Base-by-base conservation (phyloP, 371 early-diverging fungal species). In the Mucor plumbeus region DNA sequence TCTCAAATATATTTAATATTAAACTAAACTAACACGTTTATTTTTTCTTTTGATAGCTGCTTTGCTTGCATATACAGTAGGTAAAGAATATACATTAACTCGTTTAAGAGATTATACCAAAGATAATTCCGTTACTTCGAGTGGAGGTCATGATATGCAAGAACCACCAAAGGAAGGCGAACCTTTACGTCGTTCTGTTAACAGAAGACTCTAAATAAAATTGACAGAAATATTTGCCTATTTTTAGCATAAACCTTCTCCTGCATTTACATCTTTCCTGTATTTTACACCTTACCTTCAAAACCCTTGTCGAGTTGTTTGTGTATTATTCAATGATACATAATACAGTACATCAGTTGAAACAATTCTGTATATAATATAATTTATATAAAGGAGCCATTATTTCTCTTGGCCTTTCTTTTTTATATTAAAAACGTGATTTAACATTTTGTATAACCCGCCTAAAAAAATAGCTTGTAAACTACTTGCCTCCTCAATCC, bases 41-140 rank as follows among this genome's bases (percentile, higher is more conserved):
- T 17, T 11, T 15, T 17, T 50, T 7, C 9, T 15, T n/a, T 26
- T 26, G 26, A 47, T 50, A 75, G 75, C 65, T 65, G 72, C 75
- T 26, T 55, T 75, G 15, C 50, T 57, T 9, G 65, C 69, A 19
- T 75, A 68, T 31, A 47, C 53, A 0, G 2, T 71, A 9, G 61
- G 69, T 26, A 75, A 75, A 40, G 63, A 66, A 31, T 75, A 71
- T 17, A 75, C 75, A 33, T 53, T 71, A 35, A 60, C 43, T 6
- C 61, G 61, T 14, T 60, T 75, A n/a, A 64, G 21, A 17, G 50
- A 64, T 33, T 75, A 75, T 19, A 71, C 72, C n/a, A 39, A 65
- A 41, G 61, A 69, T 1, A 65, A 44, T 31, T 75, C 75, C 11
- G 72, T 75, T 4, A 75, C 75, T 8, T 71, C 71, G 31, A 71